Evolutionary conservation across 495 filamentous ascomycete genomes (phyloP).

Genomic region (Glonium stellatum): DNA sequence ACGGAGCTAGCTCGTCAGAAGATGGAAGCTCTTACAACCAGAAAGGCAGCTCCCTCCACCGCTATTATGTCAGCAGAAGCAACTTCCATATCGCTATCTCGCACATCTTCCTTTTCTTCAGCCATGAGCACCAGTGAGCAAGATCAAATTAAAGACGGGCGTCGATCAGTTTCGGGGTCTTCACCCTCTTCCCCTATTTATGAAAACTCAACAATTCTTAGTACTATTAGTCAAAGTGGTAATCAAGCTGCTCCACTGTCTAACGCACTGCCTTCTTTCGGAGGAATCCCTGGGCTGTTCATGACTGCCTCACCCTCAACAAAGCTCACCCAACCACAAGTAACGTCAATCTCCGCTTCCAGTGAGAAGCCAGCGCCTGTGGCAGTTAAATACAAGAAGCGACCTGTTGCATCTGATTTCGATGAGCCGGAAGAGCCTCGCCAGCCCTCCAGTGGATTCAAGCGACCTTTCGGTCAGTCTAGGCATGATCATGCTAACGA

Average conservation of each 20-base stretch:
- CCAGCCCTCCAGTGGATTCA: constrained; percentile 4
- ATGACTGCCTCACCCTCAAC: constrained; percentile 36
- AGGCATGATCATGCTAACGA: constrained; percentile 28
- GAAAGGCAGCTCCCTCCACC: not conserved
- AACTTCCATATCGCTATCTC: not conserved
- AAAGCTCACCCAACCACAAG: not conserved
- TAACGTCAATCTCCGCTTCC: not conserved
- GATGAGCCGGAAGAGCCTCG: constrained; percentile 4
- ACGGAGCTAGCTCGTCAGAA: constrained; percentile 25
- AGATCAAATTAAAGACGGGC: not conserved
- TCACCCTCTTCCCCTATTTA: not conserved
- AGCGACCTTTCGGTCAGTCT: constrained; percentile 16
- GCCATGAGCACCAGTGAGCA: not conserved
- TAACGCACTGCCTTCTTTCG: constrained; percentile 1
- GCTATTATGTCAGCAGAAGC: not conserved
- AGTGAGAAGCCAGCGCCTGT: not conserved
- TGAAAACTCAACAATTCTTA: not conserved
- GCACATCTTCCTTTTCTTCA: not conserved
- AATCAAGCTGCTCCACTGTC: constrained; percentile 7
- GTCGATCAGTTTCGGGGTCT: not conserved
- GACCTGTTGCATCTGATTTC: constrained; percentile 12
- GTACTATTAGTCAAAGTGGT: not conserved
- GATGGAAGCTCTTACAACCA: constrained; percentile 20
- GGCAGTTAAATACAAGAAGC: not conserved
- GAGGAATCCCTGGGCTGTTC: constrained; percentile 49